Percentiles rank a stretch among this genome's conserved stretches.
Evolutionary conservation across 306 rosid genomes (phyloP).

Genomic region (Pterocarpus santalinus): DNA sequence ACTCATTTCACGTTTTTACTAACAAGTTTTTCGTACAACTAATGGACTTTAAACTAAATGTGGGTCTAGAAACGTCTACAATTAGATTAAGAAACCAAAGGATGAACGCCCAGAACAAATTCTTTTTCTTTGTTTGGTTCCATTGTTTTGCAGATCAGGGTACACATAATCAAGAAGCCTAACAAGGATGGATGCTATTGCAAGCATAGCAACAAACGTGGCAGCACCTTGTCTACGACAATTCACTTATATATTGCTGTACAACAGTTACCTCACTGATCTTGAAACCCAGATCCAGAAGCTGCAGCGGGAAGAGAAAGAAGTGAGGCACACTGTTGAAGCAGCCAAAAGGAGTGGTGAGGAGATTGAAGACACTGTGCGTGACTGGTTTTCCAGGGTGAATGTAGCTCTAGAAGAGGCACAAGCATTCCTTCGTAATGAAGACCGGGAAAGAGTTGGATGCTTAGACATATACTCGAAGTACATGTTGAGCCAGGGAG

Average conservation of each 20-base stretch:
- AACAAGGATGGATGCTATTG: conserved; percentile 37
- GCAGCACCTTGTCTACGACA: conserved; percentile 34
- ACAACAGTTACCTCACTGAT: conserved; percentile 28
- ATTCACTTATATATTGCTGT: conserved; percentile 43
- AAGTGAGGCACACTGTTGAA: conserved; percentile 47
- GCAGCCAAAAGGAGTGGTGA: conserved; percentile 48
- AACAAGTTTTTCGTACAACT: background rate
- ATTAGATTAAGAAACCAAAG: background rate
- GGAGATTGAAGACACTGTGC: conserved; percentile 49
- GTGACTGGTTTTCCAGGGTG: conserved; percentile 46
- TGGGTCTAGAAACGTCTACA: no score
- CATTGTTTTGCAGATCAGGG: conserved; percentile 20
- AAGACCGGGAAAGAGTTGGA: conserved; percentile 38
- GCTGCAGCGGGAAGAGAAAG: conserved; percentile 40
- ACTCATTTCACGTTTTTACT: no score
- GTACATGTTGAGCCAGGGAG: conserved; percentile 40
- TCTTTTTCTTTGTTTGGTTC: background rate
- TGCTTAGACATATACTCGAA: conserved; percentile 39
- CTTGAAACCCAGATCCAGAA: conserved; percentile 44
- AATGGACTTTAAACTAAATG: background rate
- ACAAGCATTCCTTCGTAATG: background rate
- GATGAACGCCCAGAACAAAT: background rate
- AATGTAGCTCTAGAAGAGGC: conserved; percentile 25
- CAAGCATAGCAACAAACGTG: conserved; percentile 41
- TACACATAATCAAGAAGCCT: conserved; percentile 21